Base-by-base conservation (phyloP, 345 rosid genomes). In the Lepidium sativum region DNA sequence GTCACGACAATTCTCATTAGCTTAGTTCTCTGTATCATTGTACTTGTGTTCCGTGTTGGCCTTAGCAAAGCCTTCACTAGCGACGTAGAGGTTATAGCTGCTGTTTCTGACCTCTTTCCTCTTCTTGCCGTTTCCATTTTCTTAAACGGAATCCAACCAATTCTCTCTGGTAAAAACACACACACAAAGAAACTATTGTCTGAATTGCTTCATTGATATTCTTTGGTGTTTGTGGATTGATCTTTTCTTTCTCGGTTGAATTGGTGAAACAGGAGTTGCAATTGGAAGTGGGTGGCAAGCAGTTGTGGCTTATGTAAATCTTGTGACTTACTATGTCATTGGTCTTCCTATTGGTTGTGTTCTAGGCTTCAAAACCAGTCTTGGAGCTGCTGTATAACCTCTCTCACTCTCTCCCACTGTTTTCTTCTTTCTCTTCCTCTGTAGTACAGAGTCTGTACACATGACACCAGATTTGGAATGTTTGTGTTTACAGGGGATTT, bases 241-340 rank as follows among this genome's bases (percentile, higher is more conserved):
- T 11, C 6, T 20, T 41, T 9, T 23, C 18, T 9, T 43, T 41
- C 10, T 41, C 16, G 23, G 15, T 25, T 56, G n/a, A 17, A 27
- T 6, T 49, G 34, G 35, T 9, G 37, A 11, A 6, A 65, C 29
- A 67, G 98, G 98, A n/a, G 99, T 94, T 68, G 99, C 99, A 11
- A 87, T 94, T 67, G 99, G 99, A 13, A 86, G 97, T 59, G 96
- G 99, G 12, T 87, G 99, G 99, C 96, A 94, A 81, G 85, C 85
- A 25, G 75, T 86, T 20, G 99, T 94, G 67, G 99, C 99, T 18
- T 94, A 86, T 68, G 83, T 94, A 20, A 94, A 89, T 64, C 60
- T 94, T 31, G 75, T 86, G 7, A 78, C 88, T 14, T 94, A 87
- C 71, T 94, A 94, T 61, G 43, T 87, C 12, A 83, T 94, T 56